These are phyloP conservation scores for Elongisporangium senticosum DNA, from an alignment of 352 stramenopile genomes.

Conservation along the genomic window DNA sequence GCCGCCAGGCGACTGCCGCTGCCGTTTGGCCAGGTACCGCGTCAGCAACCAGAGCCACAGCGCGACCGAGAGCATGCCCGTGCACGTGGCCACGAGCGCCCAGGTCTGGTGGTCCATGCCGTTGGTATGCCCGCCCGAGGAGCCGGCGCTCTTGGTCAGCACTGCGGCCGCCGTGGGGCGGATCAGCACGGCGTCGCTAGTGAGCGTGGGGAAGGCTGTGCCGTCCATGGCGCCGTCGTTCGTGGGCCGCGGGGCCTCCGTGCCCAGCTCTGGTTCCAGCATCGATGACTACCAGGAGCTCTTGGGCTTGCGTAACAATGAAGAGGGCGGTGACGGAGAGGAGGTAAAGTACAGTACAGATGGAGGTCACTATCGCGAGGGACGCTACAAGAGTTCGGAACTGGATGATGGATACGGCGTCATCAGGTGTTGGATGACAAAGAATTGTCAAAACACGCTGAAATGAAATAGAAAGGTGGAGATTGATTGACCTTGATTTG, in stretches of 20 bases:
- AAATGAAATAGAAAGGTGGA: not conserved
- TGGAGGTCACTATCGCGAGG: not conserved
- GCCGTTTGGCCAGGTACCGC: conserved; percentile 24
- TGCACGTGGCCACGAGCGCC: conserved; percentile 49
- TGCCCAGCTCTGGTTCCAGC: not conserved
- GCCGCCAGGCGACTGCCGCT: conserved; percentile 15
- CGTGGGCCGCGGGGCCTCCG: not conserved
- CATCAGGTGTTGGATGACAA: not conserved
- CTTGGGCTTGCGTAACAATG: not conserved
- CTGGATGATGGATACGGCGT: too few species aligned
- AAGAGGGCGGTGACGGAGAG: not conserved
- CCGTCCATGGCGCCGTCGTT: not conserved
- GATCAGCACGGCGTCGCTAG: not conserved
- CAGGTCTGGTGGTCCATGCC: conserved; percentile 42
- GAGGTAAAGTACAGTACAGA: not conserved
- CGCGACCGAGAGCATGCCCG: conserved; percentile 52
- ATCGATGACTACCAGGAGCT: not conserved
- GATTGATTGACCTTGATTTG: not conserved
- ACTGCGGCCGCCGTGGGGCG: not conserved
- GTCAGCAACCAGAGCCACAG: conserved; percentile 33
- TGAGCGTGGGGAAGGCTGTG: not conserved
- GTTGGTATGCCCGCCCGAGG: not conserved
- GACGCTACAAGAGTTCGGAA: not conserved
- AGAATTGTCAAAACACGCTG: not conserved
- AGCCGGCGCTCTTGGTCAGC: not conserved